Evolutionary conservation across 2,329 filamentous ascomycete species (phyloP).

Genomic region (Penicillium sp.): DNA sequence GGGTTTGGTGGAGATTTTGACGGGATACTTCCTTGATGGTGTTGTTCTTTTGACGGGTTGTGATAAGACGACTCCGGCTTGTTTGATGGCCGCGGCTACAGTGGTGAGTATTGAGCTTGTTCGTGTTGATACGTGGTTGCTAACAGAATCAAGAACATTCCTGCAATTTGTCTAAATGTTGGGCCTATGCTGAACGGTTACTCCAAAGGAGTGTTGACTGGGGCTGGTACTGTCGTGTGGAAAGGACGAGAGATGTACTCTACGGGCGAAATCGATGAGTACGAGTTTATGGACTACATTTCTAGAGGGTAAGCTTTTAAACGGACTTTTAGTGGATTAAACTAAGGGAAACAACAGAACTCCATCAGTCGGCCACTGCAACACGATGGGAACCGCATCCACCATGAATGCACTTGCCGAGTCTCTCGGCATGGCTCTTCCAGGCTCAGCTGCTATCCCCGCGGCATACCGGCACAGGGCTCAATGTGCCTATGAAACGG

Average conservation of each 20-base stretch:
- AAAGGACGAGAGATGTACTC: conserved; percentile 48
- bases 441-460: conserved; percentile 50
- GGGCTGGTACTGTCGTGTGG: conserved; percentile 49
- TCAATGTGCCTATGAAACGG: conserved; percentile 49
- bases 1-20: conserved; percentile 47
- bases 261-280: conserved; percentile 45
- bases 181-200: conserved; percentile 53
- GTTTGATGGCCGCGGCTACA: conserved; percentile 51
- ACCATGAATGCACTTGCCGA: conserved; percentile 53
- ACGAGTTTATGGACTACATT: conserved; percentile 47
- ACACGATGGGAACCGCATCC: conserved; percentile 53
- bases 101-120: conserved; percentile 31
- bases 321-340: background rate
- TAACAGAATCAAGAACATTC: conserved; percentile 42
- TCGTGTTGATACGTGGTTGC: background rate
- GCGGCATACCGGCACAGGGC: conserved; percentile 48
- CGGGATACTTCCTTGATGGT: conserved; percentile 49
- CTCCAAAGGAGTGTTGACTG: conserved; percentile 39
- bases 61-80: conserved; percentile 52
- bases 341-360: conserved; percentile 28
- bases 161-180: conserved; percentile 51
- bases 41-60: conserved; percentile 51
- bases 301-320: conserved; percentile 33
- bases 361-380: conserved; percentile 49
- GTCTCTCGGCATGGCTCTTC: conserved; percentile 51